Evolutionary conservation across 2,329 filamentous ascomycete genomes (phyloP), one percentile per base, ranked within the genome.

Genomic region (Sordariomycetes sp.): DNA sequence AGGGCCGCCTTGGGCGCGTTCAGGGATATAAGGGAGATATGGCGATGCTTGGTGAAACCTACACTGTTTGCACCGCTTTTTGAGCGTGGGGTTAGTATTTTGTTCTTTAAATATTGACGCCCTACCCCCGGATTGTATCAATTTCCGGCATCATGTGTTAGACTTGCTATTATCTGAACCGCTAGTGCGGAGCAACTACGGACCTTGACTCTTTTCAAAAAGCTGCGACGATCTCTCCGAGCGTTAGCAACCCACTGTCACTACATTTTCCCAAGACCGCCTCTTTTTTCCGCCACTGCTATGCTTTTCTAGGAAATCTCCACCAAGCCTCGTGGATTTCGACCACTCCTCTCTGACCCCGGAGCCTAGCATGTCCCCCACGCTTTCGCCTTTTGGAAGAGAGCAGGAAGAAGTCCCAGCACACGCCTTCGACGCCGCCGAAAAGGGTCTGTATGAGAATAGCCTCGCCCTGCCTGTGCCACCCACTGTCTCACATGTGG

Each of bases 361-460:
- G 48, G 13, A 10, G 12, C 10, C n/a, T 20, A 42, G 10, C 34
- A 57, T 57, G 56, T 48, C 51, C 25, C 34, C 56, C 6, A 28
- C 52, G 10, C 52, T 35, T 35, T 57, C 35, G 10, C 12, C 17
- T 22, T 51, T 25, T 22, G 36, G 22, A 13, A 13, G 39, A 20
- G 53, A 5, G 20, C 24, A 10, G 2, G 13, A 25, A 20, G 45
- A 28, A n/a, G 54, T 10, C 20, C 13, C 8, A 32, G 22, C 8
- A 10, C 34, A 60, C 56, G 63, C 64, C 56, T 60, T 62, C 57
- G 65, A 67, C 52, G 67, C 68, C 58, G 65, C 66, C n/a, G 69
- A 72, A 59, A 70, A 70, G 62, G 67, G 68, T 17, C 53, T 70
- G 22, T 67, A 65, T 59, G 66, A 66, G 58, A 65, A 57, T 60